Evolutionary conservation across 768 basidiomycete species (phyloP).

Genomic region (Amanita polypyramis): DNA sequence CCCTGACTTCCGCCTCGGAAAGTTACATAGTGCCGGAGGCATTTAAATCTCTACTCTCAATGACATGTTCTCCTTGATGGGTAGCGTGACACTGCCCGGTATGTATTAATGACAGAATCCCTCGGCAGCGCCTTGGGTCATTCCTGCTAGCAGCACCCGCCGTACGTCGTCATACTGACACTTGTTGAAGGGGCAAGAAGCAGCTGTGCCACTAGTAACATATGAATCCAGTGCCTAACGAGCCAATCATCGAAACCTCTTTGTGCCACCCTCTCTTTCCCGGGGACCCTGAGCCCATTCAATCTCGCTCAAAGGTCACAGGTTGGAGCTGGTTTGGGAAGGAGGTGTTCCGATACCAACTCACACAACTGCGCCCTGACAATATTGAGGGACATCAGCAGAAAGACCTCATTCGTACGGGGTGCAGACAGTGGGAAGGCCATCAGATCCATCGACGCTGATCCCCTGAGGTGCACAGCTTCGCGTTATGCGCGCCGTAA

Average conservation of each 20-base stretch:
- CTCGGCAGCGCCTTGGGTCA: background rate
- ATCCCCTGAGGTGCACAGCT: slow-evolving; percentile 6
- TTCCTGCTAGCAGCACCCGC: background rate
- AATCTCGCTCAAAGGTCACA: background rate
- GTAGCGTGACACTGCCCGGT: slow-evolving; percentile 1
- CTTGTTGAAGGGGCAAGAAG: background rate
- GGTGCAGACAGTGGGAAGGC: background rate
- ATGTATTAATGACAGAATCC: slow-evolving; percentile 4
- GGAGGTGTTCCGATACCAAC: background rate
- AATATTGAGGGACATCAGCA: background rate
- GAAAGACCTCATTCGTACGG: background rate
- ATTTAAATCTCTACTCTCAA: background rate
- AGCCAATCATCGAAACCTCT: background rate
- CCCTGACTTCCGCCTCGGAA: background rate
- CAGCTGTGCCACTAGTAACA: background rate
- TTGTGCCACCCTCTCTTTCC: background rate
- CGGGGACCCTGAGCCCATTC: background rate
- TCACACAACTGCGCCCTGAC: background rate
- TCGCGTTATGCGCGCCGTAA: background rate
- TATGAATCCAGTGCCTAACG: background rate
- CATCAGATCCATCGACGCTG: background rate
- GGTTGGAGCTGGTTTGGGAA: background rate
- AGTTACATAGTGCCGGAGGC: background rate
- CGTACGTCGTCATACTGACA: slow-evolving; percentile 3
- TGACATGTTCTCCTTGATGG: slow-evolving; percentile 9